Evolutionary conservation across 2,329 filamentous ascomycete species (phyloP).

Genomic region (Capronia americana): DNA sequence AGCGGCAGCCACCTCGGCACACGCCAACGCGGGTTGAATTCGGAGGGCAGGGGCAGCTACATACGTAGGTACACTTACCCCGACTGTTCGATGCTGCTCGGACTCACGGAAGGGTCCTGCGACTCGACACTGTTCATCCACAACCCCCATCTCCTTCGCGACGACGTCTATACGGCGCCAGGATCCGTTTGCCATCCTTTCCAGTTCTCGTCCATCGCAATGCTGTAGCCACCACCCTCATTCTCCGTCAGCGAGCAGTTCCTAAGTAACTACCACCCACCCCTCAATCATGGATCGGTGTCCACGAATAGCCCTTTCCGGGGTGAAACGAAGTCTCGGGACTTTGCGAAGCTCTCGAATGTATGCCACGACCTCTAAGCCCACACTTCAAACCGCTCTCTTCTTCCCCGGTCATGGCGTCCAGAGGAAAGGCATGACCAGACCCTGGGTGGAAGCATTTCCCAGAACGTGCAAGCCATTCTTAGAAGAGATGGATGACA

Average conservation of each 20-base stretch:
- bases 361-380: slow-evolving; percentile 35
- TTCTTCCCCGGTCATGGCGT: slow-evolving; percentile 73
- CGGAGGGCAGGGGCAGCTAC: background rate
- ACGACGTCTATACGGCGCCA: background rate
- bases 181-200: background rate
- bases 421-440: slow-evolving; percentile 85
- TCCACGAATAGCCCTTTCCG: slow-evolving; percentile 19
- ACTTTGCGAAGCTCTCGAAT: slow-evolving; percentile 18
- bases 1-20: slow-evolving; percentile 11
- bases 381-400: slow-evolving; percentile 51
- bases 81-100: slow-evolving; percentile 5
- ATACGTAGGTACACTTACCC: background rate
- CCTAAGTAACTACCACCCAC: background rate
- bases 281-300: slow-evolving; percentile 29
- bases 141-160: background rate
- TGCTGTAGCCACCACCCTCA: slow-evolving; percentile 16
- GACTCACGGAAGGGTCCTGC: slow-evolving; percentile 21
- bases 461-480: slow-evolving; percentile 77
- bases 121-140: background rate
- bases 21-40: slow-evolving; percentile 1
- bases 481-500: slow-evolving; percentile 82
- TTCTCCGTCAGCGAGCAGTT: slow-evolving; percentile 1
- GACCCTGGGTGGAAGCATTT: slow-evolving; percentile 85
- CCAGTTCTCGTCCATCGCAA: background rate
- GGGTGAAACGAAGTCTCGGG: slow-evolving; percentile 17